Evolutionary conservation across 345 rosid genomes (phyloP), one percentile per base, ranked within the genome.

Genomic region (Iberis pinnata): DNA sequence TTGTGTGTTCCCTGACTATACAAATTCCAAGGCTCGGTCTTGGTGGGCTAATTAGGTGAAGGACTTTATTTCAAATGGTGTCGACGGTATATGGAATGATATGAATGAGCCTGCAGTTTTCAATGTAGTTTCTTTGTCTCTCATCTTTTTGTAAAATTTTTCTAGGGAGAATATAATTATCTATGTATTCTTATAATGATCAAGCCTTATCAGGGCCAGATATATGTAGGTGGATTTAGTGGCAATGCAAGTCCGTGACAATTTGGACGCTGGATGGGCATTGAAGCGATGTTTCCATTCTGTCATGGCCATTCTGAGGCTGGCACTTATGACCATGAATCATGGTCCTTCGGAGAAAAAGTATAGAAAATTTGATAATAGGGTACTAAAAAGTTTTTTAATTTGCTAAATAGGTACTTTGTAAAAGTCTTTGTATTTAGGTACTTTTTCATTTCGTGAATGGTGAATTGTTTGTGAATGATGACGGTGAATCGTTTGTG

Each of bases 41-140:
- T 86, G 95, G 97, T 89, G 95, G 97, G 88, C 90, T 26, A 58
- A 49, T 72, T 70, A 77, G 38, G 95, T 89, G 39, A 86, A 78
- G 56, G 90, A 84, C 58, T 89, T 86, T 36, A 42, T 66, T 58
- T 75, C 86, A 59, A 80, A 77, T 73, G 94, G 95, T 45, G 95
- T 86, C 53, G 95, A 89, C 73, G 97, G 97, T 43, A 89, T 89
- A 69, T 86, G 97, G 97, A 89, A 89, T 48, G 95, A 89, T 70
- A 89, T 89, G 97, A 89, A 89, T 14, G 97, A 89, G 75, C 95
- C 97, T 5, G 78, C 94, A 53, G 43, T 89, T 47, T 89, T 89
- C 69, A 84, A 86, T 83, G 97, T 86, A 64, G 5, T 35, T 15
- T n/a, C 54, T 18, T 49, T 56, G 37, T 15, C 20, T 26, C 20